Percentiles rank a stretch among this genome's conserved stretches.
Evolutionary conservation across 2,329 filamentous ascomycete genomes (phyloP).

Genomic region (Aureobasidium vineae): DNA sequence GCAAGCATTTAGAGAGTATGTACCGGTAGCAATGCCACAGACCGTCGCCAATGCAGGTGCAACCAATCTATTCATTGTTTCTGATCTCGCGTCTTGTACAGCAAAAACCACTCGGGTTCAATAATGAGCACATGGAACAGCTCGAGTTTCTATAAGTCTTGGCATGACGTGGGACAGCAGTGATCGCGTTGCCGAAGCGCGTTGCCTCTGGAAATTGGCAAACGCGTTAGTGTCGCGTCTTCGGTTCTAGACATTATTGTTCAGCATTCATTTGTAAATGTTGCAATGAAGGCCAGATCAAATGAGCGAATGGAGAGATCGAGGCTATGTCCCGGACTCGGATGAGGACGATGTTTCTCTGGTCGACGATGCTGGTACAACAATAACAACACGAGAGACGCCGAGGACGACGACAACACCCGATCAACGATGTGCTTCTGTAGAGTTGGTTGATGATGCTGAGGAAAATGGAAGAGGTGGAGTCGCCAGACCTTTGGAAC

Average conservation of each 20-base stretch:
- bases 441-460: not conserved
- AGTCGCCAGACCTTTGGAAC: too few species aligned
- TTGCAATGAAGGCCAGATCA: conserved; percentile 27
- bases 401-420: not conserved
- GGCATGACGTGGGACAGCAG: not conserved
- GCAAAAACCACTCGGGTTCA: conserved; percentile 1
- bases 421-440: conserved; percentile 3
- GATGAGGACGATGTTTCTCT: conserved; percentile 46
- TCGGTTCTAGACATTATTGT: not conserved
- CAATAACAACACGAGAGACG: not conserved
- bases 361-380: not conserved
- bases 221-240: conserved; percentile 3
- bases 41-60: conserved; percentile 26
- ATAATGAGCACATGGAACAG: not conserved
- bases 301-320: conserved; percentile 53
- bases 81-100: not conserved
- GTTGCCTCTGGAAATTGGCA: not conserved
- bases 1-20: not conserved
- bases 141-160: not conserved
- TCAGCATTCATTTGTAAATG: not conserved
- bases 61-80: conserved; percentile 4
- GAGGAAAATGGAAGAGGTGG: not conserved
- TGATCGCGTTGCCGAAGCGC: not conserved
- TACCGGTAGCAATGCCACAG: conserved; percentile 32
- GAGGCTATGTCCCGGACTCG: conserved; percentile 52